Base-by-base conservation (phyloP, 2,329 filamentous ascomycete genomes). In the Arthrobotrys conoides region DNA sequence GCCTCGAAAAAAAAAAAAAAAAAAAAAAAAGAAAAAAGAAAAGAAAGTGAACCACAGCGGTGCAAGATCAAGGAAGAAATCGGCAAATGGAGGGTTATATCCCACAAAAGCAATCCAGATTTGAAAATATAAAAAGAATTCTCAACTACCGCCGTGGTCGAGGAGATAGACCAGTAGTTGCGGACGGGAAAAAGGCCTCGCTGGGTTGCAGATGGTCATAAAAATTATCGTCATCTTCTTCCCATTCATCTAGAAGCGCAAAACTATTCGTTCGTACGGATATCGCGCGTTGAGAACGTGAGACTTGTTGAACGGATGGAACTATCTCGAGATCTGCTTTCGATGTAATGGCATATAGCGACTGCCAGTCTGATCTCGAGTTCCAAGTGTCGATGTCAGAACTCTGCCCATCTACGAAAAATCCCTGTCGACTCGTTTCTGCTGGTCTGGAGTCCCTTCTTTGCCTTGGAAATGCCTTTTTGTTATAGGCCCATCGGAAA, bases 181-280 rank as follows among this genome's bases (percentile, higher is more conserved):
- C 53, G 24, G 68, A 72, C 10, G 75, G 75, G 55, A 78, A 78
- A 53, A 78, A 78, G 10, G 75, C 68, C 14, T 78, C 75, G 36
- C 75, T 78, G 3, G 75, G 75, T 18, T 78, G 75, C 51, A 78
- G 68, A 69, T 78, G 68, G 61, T 78, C 75, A 41, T 78, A 78
- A 46, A 78, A 78, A 30, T 78, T 78, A 44, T 78, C 75, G n/a
- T 78, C 75, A 22, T 78, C 75, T 18, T 78, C 75, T 22, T 78
- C 75, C 41, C 36, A 66, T 46, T 78, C 75, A 33, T 78, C 75
- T 3, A 78, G 68, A 24, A 78, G 68, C 2, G 63, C 64, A 5
- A 68, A 51, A 16, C 49, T 55, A 46, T 65, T 78, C 1, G 68
- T 72, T 30, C 61, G 46, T 20, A 49, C 12, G 16, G 75, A 72